Conservation (phyloP, 2,329 filamentous ascomycete species). For the Ophiostoma australiae region DNA sequence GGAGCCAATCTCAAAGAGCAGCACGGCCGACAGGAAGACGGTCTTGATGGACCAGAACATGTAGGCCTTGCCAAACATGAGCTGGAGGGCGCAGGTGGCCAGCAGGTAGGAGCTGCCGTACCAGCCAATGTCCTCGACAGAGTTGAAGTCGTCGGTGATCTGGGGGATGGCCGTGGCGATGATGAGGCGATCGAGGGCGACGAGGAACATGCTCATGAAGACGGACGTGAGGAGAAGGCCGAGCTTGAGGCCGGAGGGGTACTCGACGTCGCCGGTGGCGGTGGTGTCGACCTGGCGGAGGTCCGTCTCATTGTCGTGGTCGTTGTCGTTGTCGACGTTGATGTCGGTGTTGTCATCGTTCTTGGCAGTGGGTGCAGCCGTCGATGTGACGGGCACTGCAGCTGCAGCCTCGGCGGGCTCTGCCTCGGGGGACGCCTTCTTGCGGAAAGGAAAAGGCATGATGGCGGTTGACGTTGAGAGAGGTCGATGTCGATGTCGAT, state of each 20-base stretch:
- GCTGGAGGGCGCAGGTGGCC: constrained; percentile 32
- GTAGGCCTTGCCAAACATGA: constrained; percentile 40
- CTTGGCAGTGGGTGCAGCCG: neutral
- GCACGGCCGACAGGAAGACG: constrained; percentile 33
- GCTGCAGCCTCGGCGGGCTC: neutral
- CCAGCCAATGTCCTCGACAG: constrained; percentile 28
- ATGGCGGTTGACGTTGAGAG: neutral
- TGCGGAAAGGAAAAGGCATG: neutral
- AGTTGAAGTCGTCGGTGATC: constrained; percentile 27
- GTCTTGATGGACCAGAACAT: constrained; percentile 37
- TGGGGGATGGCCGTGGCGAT: constrained; percentile 31
- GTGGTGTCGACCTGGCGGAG: constrained; percentile 28
- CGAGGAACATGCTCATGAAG: constrained; percentile 38
- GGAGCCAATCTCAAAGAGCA: constrained; percentile 39
- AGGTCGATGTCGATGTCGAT: neutral
- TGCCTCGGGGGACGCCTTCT: neutral
- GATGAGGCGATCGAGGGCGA: constrained; percentile 35
- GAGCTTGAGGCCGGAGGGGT: constrained; percentile 34
- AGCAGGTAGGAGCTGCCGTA: constrained; percentile 28
- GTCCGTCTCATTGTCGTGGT: constrained; percentile 19
- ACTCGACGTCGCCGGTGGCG: constrained; percentile 32
- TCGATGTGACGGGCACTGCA: neutral
- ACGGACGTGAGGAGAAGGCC: constrained; percentile 35
- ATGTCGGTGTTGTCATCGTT: no score
- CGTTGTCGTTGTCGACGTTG: neutral